Conservation (phyloP, 768 basidiomycete species). For the Galerina marginata region DNA sequence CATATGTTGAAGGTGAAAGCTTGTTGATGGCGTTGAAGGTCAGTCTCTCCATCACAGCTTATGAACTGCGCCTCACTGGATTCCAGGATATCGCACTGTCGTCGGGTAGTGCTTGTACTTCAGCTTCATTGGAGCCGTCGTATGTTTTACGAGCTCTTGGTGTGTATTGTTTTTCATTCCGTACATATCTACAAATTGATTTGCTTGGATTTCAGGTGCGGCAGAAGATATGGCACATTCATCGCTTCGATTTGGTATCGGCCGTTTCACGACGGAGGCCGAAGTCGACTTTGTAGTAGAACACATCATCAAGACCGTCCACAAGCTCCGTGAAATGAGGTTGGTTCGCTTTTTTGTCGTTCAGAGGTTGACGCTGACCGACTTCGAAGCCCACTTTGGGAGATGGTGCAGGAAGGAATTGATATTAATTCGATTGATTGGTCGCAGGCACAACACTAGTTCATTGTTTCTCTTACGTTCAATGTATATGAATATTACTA, state of each 20-base stretch:
- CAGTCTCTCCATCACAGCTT: background rate
- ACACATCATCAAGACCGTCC: conserved; percentile 87
- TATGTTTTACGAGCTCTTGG: conserved; percentile 97
- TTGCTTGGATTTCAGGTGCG: conserved; percentile 59
- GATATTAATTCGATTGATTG: conserved; percentile 95
- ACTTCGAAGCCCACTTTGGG: conserved; percentile 84
- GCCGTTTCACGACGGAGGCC: conserved; percentile 96
- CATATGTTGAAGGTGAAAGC: conserved; percentile 97
- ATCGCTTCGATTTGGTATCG: conserved; percentile 95
- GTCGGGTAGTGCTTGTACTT: conserved; percentile 98
- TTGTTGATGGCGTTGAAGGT: conserved; percentile 97
- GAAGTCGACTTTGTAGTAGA: conserved; percentile 94
- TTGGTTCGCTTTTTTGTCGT: conserved; percentile 32
- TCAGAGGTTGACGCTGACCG: conserved; percentile 13
- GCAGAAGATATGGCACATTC: conserved; percentile 99
- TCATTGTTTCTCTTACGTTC: conserved; percentile 19
- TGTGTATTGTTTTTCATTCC: conserved; percentile 30
- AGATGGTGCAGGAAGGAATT: conserved; percentile 99
- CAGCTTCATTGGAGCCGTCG: conserved; percentile 96
- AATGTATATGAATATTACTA: conserved; percentile 15
- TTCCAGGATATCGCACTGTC: conserved; percentile 92
- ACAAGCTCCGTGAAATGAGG: conserved; percentile 93
- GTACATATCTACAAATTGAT: background rate
- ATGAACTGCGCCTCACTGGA: conserved; percentile 1
- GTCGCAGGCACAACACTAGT: conserved; percentile 88